Conservation (phyloP, 441 rosid species). For the Pelargonium citronellum region DNA sequence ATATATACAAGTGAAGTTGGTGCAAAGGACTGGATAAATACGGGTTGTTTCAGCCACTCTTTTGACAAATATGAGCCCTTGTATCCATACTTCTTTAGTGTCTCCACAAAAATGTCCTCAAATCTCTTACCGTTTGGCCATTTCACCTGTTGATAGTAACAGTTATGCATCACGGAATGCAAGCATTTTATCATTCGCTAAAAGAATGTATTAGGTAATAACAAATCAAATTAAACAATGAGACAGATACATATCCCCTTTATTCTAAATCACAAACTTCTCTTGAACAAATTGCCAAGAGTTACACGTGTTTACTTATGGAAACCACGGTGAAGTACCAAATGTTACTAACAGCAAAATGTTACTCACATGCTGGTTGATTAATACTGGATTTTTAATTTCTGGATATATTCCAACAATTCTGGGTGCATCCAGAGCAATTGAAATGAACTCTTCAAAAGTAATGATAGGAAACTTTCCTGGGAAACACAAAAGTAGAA, state of each 20-base stretch:
- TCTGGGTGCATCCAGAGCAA: conserved; percentile 78
- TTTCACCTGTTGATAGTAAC: conserved; percentile 50
- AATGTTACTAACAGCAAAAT: no score
- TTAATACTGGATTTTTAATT: conserved; percentile 79
- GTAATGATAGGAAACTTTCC: conserved; percentile 77
- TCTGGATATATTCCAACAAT: conserved; percentile 96
- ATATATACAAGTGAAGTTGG: conserved; percentile 73
- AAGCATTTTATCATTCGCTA: not conserved
- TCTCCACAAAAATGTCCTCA: conserved; percentile 67
- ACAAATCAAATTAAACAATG: not conserved
- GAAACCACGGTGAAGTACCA: not conserved
- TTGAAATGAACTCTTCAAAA: conserved; percentile 81
- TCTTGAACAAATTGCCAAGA: not conserved
- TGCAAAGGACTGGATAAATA: conserved; percentile 91
- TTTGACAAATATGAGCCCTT: conserved; percentile 70
- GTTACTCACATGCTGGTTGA: conserved; percentile 64
- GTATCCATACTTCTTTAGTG: conserved; percentile 70
- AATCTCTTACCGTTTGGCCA: conserved; percentile 67
- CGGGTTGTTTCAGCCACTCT: conserved; percentile 75
- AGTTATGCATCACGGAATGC: not conserved
- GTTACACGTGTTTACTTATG: not conserved
- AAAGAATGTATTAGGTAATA: not conserved
- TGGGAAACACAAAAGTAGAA: conserved; percentile 22
- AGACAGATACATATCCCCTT: no score
- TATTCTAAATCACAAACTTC: not conserved